Base-by-base conservation (phyloP, 805 yeast genomes). In the Dipodascus geniculatus region DNA sequence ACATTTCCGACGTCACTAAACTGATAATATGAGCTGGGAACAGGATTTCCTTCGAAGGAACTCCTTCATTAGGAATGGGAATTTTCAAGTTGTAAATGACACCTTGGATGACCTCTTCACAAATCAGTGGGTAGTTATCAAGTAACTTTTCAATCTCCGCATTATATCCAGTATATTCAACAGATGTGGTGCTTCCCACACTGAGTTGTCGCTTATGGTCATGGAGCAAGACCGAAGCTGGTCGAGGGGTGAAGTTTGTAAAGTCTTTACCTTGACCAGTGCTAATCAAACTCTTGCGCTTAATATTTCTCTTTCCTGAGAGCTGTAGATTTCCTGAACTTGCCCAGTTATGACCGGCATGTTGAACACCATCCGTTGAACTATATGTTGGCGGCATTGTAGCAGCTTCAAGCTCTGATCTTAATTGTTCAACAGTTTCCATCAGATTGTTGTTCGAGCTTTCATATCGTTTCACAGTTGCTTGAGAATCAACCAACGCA, bases 11-110 rank as follows among this genome's bases (percentile, higher is more conserved):
- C 58, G 91, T 74, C 33, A 91, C 84, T 59, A 93, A 85, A 63
- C 93, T 91, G 63, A 93, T 82, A 59, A 93, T 87, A 74, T 96
- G 82, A 1, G 97, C 93, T 23, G 99, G 99, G 81, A 89, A 93
- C 53, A 93, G 74, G 9, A 91, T 95, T 67, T 93, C 98, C 65
- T 89, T 88, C 65, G 87, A 79, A 16, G 90, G 82, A 58, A 88
- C 74, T 62, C 83, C 87, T 49, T 87, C 83, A 48, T 88, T 85
- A 22, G 95, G 84, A 42, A 83, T 80, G 48, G 98, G 97, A 53
- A 90, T 81, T 69, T 81, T 85, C 68, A 91, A 76, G 9, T 88
- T 90, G 72, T 82, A 85, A 64, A 93, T 74, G 57, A 93, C 74
- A 3, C 96, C 95, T 61, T 85, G 90, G 28, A 89, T 84, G 51